Conservation (phyloP, 805 yeast species). For the Jamesozyma hellenica region DNA sequence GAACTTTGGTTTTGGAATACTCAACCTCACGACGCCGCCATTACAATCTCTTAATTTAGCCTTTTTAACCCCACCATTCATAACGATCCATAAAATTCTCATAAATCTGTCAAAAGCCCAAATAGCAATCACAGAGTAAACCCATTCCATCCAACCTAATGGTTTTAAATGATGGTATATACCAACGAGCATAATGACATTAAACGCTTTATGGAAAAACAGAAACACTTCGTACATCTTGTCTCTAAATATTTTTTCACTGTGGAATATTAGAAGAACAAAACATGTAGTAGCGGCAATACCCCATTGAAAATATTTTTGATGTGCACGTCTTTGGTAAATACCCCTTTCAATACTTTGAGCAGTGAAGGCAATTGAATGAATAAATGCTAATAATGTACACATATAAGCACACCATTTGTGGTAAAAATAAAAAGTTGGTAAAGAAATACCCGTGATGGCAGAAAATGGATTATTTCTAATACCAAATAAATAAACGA, state of each 20-base stretch:
- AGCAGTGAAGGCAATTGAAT: slow-evolving; percentile 46
- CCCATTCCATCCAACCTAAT: slow-evolving; percentile 45
- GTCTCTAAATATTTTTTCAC: slow-evolving; percentile 42
- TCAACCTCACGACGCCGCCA: slow-evolving; percentile 33
- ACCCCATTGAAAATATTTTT: slow-evolving; percentile 40
- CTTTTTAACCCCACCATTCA: slow-evolving; percentile 20
- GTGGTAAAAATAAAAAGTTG: slow-evolving; percentile 57
- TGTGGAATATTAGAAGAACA: slow-evolving; percentile 38
- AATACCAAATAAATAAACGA: slow-evolving; percentile 54
- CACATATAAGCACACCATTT: slow-evolving; percentile 52
- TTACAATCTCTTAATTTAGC: slow-evolving; percentile 20
- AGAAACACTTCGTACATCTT: slow-evolving; percentile 51
- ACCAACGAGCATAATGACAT: slow-evolving; percentile 41
- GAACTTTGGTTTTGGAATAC: slow-evolving; percentile 33
- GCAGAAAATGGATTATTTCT: slow-evolving; percentile 59
- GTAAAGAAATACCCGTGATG: slow-evolving; percentile 51
- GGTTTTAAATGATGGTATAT: slow-evolving; percentile 49
- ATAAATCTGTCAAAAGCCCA: slow-evolving; percentile 45
- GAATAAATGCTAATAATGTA: slow-evolving; percentile 44
- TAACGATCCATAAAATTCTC: slow-evolving; percentile 33
- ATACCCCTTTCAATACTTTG: slow-evolving; percentile 33
- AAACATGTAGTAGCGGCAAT: slow-evolving; percentile 35
- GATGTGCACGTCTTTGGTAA: slow-evolving; percentile 35
- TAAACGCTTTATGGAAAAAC: slow-evolving; percentile 46
- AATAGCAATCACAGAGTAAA: slow-evolving; percentile 35